These are phyloP conservation scores for Prunus mira DNA, from an alignment of 306 rosid species.

Conservation along the genomic window DNA sequence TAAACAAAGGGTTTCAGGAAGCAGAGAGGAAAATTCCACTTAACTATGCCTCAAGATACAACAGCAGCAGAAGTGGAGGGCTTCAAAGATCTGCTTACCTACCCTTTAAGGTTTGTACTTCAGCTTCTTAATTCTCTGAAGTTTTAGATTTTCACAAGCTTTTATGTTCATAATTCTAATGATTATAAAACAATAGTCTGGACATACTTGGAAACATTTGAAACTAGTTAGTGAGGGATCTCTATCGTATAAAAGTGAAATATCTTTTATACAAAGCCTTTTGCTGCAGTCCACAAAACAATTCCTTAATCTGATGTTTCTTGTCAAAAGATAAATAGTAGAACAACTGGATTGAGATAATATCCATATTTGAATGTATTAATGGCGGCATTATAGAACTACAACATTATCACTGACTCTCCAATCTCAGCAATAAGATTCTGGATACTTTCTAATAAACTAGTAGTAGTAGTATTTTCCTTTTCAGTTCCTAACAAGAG, in stretches of 20 bases:
- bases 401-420: neutral
- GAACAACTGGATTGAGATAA: neutral
- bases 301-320: neutral
- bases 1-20: conserved; percentile 68
- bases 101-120: conserved; percentile 74
- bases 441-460: neutral
- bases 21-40: conserved; percentile 97
- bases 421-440: neutral
- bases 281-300: neutral
- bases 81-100: conserved; percentile 87
- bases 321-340: neutral
- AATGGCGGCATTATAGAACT: neutral
- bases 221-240: neutral
- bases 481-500: neutral
- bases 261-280: neutral
- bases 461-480: neutral
- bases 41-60: conserved; percentile 88
- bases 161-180: neutral
- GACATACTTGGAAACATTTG: neutral
- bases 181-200: neutral
- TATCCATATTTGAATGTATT: neutral
- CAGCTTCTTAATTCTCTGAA: conserved; percentile 18
- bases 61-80: conserved; percentile 69
- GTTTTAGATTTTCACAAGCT: conserved; percentile 14
- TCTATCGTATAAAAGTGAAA: neutral